phyloP scores from a whole-genome alignment of 2,329 filamentous ascomycete genomes.

The Aureobasidium sp. region DNA sequence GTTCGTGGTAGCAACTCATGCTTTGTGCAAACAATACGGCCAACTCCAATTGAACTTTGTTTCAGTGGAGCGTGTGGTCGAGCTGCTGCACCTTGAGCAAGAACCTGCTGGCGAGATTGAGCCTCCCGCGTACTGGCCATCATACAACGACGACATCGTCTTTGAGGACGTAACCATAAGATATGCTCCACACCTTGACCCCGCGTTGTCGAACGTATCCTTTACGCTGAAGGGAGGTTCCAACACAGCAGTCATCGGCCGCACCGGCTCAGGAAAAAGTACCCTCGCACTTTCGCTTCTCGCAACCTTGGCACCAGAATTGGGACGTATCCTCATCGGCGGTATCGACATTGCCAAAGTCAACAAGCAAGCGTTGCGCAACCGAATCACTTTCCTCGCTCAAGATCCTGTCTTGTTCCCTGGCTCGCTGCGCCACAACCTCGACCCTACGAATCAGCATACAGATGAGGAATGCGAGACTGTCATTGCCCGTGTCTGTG shows the following conservation, averaged over 20 bases:
- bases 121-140: conserved; percentile 71
- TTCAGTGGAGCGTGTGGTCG: conserved; percentile 77
- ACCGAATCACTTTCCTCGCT: conserved; percentile 57
- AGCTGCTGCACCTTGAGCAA: conserved; percentile 69
- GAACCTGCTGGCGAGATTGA: conserved; percentile 59
- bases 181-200: conserved; percentile 70
- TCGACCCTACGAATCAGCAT: conserved; percentile 53
- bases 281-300: conserved; percentile 59
- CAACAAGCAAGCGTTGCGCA: conserved; percentile 51
- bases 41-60: conserved; percentile 88
- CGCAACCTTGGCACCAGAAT: conserved; percentile 46
- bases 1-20: conserved; percentile 63
- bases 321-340: conserved; percentile 52
- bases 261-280: conserved; percentile 76
- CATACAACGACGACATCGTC: conserved; percentile 59
- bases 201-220: conserved; percentile 59
- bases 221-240: conserved; percentile 71
- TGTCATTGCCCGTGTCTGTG: conserved; percentile 48
- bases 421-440: conserved; percentile 52
- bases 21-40: conserved; percentile 71
- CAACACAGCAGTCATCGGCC: conserved; percentile 69
- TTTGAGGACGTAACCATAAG: conserved; percentile 72
- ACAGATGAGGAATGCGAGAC: conserved; percentile 45
- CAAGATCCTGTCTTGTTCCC: conserved; percentile 61
- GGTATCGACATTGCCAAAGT: conserved; percentile 52